These are phyloP conservation scores for Blastobotrys malaysiensis DNA, from an alignment of 1,139 yeast species.

Conservation along the genomic window DNA sequence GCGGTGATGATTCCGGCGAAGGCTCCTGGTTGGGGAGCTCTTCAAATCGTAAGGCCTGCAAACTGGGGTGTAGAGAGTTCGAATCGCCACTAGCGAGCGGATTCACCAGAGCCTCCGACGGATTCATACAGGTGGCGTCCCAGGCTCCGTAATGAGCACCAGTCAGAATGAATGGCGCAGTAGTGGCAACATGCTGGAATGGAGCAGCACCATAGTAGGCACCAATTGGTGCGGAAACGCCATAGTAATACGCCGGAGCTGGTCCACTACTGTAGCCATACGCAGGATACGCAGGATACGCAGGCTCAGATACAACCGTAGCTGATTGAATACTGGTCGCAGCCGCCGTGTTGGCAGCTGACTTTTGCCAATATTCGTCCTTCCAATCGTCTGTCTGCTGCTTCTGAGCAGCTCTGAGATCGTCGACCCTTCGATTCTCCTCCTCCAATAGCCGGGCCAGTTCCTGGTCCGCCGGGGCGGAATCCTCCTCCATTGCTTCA, in stretches of 20 bases:
- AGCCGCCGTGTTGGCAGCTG: neutral
- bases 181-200: neutral
- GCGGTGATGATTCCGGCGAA: neutral
- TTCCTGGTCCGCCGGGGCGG: neutral
- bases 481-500: neutral
- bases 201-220: neutral
- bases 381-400: neutral
- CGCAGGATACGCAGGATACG: neutral
- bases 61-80: neutral
- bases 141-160: neutral
- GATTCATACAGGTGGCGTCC: neutral
- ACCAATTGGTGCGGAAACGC: neutral
- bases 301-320: neutral
- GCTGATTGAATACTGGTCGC: neutral
- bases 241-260: neutral
- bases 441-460: neutral
- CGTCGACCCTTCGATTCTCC: neutral
- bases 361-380: neutral
- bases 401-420: neutral
- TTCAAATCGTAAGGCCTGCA: neutral
- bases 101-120: neutral
- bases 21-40: neutral
- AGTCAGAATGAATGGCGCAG: neutral
- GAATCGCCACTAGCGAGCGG: neutral
- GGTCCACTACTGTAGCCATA: neutral